Percentiles rank a stretch among this genome's conserved stretches.
Evolutionary conservation across 1,284 basidiomycete genomes (phyloP).

Genomic region (Cutaneotrichosporon dermatis): DNA sequence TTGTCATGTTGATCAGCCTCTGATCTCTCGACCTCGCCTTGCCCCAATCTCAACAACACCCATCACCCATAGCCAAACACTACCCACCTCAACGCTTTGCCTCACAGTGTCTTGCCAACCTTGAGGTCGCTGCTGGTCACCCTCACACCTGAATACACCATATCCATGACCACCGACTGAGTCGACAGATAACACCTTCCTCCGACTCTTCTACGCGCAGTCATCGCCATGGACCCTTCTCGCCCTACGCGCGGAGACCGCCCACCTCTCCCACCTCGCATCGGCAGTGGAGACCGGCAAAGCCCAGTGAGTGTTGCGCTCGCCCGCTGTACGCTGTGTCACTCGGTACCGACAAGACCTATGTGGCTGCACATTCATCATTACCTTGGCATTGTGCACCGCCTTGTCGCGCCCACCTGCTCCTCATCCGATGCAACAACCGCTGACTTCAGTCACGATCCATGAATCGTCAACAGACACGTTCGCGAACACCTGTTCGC

Average conservation of each 20-base stretch:
- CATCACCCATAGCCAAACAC: not conserved
- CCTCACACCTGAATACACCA: too few relatives aligned
- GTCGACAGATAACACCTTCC: too few relatives aligned
- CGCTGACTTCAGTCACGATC: too few relatives aligned
- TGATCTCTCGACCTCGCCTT: too few relatives aligned
- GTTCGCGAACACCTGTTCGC: not conserved
- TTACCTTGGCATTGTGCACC: not conserved
- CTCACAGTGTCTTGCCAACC: too few relatives aligned
- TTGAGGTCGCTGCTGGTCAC: too few relatives aligned
- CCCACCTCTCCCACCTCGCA: constrained; percentile 3
- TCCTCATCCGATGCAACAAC: too few relatives aligned
- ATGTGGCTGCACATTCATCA: too few relatives aligned
- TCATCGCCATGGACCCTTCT: not conserved
- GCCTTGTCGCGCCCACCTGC: not conserved
- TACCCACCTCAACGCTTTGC: not conserved
- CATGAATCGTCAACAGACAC: constrained; percentile 1
- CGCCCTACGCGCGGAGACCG: not conserved
- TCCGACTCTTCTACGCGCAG: too few relatives aligned
- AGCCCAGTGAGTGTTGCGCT: not conserved
- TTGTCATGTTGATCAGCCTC: not conserved
- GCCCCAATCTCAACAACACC: too few relatives aligned
- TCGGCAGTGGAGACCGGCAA: not conserved
- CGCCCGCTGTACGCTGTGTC: not conserved
- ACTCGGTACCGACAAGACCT: not conserved
- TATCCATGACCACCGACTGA: not conserved